A percentile compares a stretch with the other conserved stretches of the same genome.
These are phyloP conservation scores for Sclerotinia trifoliorum DNA, from an alignment of 2,329 filamentous ascomycete species.

Conservation along the genomic window DNA sequence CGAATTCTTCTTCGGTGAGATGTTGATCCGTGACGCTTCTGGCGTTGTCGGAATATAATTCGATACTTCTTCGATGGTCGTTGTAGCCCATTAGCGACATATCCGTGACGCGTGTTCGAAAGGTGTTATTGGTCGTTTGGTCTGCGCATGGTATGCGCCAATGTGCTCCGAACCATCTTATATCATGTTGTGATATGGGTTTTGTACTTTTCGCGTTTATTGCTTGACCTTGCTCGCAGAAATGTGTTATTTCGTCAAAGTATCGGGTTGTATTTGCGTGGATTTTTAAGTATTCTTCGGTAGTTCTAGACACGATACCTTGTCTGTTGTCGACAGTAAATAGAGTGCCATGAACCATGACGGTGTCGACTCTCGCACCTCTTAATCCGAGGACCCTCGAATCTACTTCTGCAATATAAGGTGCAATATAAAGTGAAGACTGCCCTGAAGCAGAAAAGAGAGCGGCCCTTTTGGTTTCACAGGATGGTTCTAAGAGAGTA, in stretches of 20 bases:
- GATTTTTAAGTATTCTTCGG: background rate
- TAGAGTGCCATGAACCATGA: background rate
- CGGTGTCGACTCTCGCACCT: background rate
- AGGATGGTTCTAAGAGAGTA: conserved; percentile 1
- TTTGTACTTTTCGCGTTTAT: background rate
- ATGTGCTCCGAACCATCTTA: conserved; percentile 17
- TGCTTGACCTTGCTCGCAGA: conserved; percentile 3
- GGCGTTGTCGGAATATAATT: conserved; percentile 4
- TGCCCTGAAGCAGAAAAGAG: conserved; percentile 8
- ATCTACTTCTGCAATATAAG: background rate
- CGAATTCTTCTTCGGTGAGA: background rate
- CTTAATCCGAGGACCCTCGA: background rate
- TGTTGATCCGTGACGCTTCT: background rate
- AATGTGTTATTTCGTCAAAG: conserved; percentile 13
- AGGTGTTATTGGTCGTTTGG: background rate
- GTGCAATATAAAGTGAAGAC: background rate
- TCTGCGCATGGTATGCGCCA: conserved; percentile 24
- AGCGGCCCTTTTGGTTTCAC: background rate
- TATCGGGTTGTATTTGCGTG: background rate
- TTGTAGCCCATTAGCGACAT: conserved; percentile 4
- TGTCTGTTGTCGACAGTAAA: background rate
- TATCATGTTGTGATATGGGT: background rate
- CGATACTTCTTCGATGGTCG: conserved; percentile 18
- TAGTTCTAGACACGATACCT: background rate
- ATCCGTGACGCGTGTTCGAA: background rate